phyloP scores from a whole-genome alignment of 179 eudicot genomes.

The Silene noctiflora region DNA sequence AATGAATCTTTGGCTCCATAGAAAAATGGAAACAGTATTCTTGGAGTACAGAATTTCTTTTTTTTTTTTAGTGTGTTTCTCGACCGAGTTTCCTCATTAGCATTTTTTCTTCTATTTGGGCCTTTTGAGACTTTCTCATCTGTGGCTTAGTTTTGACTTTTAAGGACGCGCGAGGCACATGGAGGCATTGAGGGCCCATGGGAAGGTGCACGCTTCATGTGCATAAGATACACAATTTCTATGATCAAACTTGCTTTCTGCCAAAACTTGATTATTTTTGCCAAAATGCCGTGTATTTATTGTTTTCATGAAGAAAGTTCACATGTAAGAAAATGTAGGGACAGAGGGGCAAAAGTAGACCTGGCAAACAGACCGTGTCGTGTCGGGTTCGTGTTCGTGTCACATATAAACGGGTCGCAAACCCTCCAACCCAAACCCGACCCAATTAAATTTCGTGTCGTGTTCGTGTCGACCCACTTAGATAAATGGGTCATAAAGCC shows the following conservation, averaged over 20 bases:
- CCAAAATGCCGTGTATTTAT: neutral
- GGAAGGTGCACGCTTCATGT: neutral
- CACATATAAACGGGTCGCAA: too few relatives aligned
- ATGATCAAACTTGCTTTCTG: neutral
- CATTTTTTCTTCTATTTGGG: neutral
- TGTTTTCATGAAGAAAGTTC: neutral
- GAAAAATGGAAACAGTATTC: too few relatives aligned
- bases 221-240: neutral
- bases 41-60: neutral
- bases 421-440: too few relatives aligned
- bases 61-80: neutral
- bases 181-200: too few relatives aligned
- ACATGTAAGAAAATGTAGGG: neutral
- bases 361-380: too few relatives aligned
- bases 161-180: neutral
- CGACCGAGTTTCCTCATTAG: neutral
- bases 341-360: neutral
- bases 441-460: too few relatives aligned
- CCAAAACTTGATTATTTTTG: neutral
- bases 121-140: neutral
- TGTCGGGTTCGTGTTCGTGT: too few relatives aligned
- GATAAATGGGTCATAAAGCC: too few relatives aligned
- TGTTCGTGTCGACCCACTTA: too few relatives aligned
- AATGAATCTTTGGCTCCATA: too few relatives aligned
- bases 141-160: neutral